Base-by-base conservation (phyloP, 768 basidiomycete genomes). In the Boletellus ananiceps region DNA sequence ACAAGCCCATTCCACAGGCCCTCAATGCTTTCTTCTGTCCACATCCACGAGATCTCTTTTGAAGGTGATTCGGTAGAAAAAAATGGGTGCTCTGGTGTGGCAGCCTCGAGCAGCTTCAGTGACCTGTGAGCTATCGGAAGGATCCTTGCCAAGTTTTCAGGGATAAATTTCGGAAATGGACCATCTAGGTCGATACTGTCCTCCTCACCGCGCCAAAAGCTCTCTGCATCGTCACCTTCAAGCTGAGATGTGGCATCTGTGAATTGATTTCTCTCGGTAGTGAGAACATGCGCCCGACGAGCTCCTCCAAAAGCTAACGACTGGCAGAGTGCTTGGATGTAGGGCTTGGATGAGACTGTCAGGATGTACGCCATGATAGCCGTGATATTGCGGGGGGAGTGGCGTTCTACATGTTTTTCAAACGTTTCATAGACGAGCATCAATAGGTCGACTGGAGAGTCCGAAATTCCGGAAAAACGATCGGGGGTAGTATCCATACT, bases 61-160 rank as follows among this genome's bases (percentile, higher is more conserved):
- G 40, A 47, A 18, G 35, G 25, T 8, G 13, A 32, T 35, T 34
- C 42, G 25, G 68, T 61, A 2, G 74, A 77, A n/a, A 88, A 66
- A 11, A 87, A 62, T 0, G 74, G 74, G 58, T 89, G 86, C 40
- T 81, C 76, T 0, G 86, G 82, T 49, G 80, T 71, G 3, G 88
- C 87, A 9, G 74, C 75, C 41, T 73, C 74, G 0, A 92, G 73
- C 4, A 93, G 67, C 25, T 76, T 72, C 9, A 92, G 66, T 0
- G 90, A 91, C 57, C 79, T 83, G 52, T 79, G 80, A 1, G 88
- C 88, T 4, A 79, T 77, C 12, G 80, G 76, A 4, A 92, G 66
- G 7, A 79, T 71, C 39, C 75, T 70, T 7, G 77, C 67, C 25
- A 85, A 64, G 12, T 70, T 70, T 5, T 57, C 54, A 4, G 79